These are phyloP conservation scores for Babesia ovis DNA, from an alignment of 169 alveolate species.

Conservation along the genomic window DNA sequence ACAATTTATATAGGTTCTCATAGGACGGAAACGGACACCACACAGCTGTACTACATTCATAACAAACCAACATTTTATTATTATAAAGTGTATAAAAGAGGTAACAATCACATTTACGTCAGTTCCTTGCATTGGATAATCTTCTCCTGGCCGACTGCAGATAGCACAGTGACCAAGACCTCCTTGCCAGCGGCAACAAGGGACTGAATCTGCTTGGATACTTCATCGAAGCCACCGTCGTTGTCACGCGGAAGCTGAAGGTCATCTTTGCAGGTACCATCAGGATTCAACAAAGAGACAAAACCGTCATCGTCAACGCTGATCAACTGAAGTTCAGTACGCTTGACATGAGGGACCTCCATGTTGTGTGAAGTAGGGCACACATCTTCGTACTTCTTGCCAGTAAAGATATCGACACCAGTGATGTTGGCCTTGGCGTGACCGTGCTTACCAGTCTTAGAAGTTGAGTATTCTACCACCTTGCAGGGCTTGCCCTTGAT, in stretches of 20 bases:
- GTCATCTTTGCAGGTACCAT: slow-evolving; percentile 94
- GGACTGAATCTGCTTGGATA: slow-evolving; percentile 83
- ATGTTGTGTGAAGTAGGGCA: slow-evolving; percentile 97
- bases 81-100: neutral
- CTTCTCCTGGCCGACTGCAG: slow-evolving; percentile 91
- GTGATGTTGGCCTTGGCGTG: slow-evolving; percentile 98
- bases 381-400: slow-evolving; percentile 94
- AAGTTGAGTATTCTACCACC: slow-evolving; percentile 93
- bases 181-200: slow-evolving; percentile 84
- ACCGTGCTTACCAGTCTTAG: slow-evolving; percentile 99
- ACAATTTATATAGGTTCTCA: no score
- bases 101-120: slow-evolving; percentile 17
- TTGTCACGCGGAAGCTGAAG: slow-evolving; percentile 93
- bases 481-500: slow-evolving; percentile 97
- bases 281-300: slow-evolving; percentile 89
- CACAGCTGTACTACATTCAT: neutral
- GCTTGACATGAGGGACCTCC: slow-evolving; percentile 94
- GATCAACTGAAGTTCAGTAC: slow-evolving; percentile 89
- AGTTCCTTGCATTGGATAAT: slow-evolving; percentile 83
- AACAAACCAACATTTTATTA: neutral
- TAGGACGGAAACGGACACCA: neutral
- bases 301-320: slow-evolving; percentile 93
- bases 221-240: slow-evolving; percentile 90
- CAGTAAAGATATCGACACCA: slow-evolving; percentile 97
- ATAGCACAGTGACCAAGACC: slow-evolving; percentile 85